A percentile compares a stretch with the other conserved stretches of the same genome.
phyloP scores from a whole-genome alignment of 768 basidiomycete genomes.

The Agrocybe pediades region DNA sequence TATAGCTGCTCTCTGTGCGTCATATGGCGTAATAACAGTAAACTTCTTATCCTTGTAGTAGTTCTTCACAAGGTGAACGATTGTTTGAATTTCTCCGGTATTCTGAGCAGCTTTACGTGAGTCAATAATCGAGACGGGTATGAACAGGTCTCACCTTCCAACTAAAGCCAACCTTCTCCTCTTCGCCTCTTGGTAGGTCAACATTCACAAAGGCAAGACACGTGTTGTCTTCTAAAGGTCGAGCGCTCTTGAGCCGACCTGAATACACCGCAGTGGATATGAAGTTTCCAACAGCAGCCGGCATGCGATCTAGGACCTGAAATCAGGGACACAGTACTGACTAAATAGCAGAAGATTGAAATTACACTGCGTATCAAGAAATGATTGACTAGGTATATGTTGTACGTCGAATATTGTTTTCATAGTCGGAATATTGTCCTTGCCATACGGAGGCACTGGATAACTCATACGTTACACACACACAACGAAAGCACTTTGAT shows the following conservation, averaged over 20 bases:
- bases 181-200: conserved; percentile 27
- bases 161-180: conserved; percentile 39
- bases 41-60: conserved; percentile 41
- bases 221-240: conserved; percentile 29
- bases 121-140: background rate
- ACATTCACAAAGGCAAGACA: conserved; percentile 51
- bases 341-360: conserved; percentile 4
- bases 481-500: background rate
- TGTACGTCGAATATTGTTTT: conserved; percentile 49
- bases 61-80: conserved; percentile 41
- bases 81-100: conserved; percentile 35
- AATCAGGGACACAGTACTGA: background rate
- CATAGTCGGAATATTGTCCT: conserved; percentile 37
- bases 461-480: background rate
- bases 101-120: conserved; percentile 33
- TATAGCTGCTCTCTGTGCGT: conserved; percentile 49
- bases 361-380: conserved; percentile 52
- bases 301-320: conserved; percentile 51
- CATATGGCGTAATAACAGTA: conserved; percentile 56
- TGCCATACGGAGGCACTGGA: conserved; percentile 54
- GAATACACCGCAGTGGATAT: conserved; percentile 48
- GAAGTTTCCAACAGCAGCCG: conserved; percentile 46
- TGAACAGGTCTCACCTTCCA: conserved; percentile 37
- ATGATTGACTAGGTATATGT: conserved; percentile 35
- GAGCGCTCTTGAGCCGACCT: conserved; percentile 37